phyloP scores from a whole-genome alignment of 163 green algal species.

The Scenedesmus sp. region DNA sequence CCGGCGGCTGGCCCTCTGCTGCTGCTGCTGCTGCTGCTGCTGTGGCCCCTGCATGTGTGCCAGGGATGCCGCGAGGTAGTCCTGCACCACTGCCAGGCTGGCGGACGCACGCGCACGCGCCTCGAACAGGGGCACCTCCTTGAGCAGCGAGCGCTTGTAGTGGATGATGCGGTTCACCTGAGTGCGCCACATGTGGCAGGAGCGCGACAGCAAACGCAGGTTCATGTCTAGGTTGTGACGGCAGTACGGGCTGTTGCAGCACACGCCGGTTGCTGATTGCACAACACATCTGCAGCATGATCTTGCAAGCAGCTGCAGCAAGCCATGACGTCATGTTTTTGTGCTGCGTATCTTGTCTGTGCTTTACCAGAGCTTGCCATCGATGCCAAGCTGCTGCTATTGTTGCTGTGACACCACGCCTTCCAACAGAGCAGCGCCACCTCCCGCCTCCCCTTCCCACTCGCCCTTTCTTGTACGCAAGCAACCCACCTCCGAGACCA shows the following conservation, averaged over 20 bases:
- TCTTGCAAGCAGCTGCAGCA: too few relatives aligned
- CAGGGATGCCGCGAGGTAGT: constrained; percentile 4
- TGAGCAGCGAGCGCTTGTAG: constrained; percentile 29
- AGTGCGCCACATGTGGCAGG: neutral
- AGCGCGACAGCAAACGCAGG: neutral
- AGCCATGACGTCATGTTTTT: too few relatives aligned
- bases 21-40: neutral
- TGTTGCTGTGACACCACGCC: too few relatives aligned
- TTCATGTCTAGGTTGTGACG: too few relatives aligned
- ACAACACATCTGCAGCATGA: too few relatives aligned
- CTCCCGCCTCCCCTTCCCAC: too few relatives aligned
- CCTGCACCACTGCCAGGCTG: constrained; percentile 25
- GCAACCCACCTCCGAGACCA: constrained; percentile 4
- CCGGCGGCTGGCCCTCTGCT: constrained; percentile 60
- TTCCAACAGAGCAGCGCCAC: neutral
- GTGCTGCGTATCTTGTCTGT: too few relatives aligned
- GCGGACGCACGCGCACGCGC: constrained; percentile 4
- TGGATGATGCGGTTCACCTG: constrained; percentile 31
- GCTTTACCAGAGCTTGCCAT: too few relatives aligned
- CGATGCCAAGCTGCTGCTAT: too few relatives aligned
- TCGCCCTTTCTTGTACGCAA: too few relatives aligned
- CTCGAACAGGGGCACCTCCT: constrained; percentile 25
- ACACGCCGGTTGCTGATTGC: neutral
- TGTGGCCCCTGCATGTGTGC: neutral
- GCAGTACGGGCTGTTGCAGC: neutral